Conservation (phyloP, 352 stramenopile genomes). For the Phytophthora pini region DNA sequence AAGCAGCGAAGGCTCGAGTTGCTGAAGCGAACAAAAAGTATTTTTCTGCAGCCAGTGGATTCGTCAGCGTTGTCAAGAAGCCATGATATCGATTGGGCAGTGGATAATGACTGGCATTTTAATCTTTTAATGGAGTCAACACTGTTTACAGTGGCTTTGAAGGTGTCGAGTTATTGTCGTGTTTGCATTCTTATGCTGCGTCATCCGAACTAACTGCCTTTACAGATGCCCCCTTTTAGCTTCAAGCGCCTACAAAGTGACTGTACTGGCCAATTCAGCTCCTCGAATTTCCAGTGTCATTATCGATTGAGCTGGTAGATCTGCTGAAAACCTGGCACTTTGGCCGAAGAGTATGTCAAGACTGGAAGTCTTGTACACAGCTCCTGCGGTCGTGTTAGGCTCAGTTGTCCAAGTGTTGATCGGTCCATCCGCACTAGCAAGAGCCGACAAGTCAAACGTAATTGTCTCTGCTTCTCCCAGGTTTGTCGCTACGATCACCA, state of each 20-base stretch:
- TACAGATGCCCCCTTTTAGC: background rate
- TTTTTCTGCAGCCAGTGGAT: slow-evolving; percentile 95
- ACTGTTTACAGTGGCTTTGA: too few relatives aligned
- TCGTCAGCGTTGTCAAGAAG: slow-evolving; percentile 94
- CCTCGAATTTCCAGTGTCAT: slow-evolving; percentile 11
- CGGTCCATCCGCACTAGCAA: slow-evolving; percentile 3
- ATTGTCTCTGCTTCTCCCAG: slow-evolving; percentile 12
- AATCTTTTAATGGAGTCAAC: too few relatives aligned
- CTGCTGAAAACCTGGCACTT: slow-evolving; percentile 14
- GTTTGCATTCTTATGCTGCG: too few relatives aligned
- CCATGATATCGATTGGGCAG: slow-evolving; percentile 15
- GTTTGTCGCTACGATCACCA: slow-evolving; percentile 23
- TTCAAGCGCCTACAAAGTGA: background rate
- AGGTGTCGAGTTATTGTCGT: too few relatives aligned
- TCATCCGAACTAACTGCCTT: too few relatives aligned
- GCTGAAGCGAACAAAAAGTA: slow-evolving; percentile 97
- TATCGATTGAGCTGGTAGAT: slow-evolving; percentile 16
- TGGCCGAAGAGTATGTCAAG: slow-evolving; percentile 10
- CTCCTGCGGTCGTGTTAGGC: slow-evolving; percentile 5
- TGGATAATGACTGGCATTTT: too few relatives aligned
- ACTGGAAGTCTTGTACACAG: slow-evolving; percentile 14
- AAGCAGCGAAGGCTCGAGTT: slow-evolving; percentile 92
- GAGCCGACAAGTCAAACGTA: slow-evolving; percentile 11
- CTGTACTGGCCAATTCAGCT: slow-evolving; percentile 8
- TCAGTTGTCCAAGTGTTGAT: slow-evolving; percentile 22